Base-by-base conservation (phyloP, 2,329 filamentous ascomycete genomes). In the Penicillium frequentans region DNA sequence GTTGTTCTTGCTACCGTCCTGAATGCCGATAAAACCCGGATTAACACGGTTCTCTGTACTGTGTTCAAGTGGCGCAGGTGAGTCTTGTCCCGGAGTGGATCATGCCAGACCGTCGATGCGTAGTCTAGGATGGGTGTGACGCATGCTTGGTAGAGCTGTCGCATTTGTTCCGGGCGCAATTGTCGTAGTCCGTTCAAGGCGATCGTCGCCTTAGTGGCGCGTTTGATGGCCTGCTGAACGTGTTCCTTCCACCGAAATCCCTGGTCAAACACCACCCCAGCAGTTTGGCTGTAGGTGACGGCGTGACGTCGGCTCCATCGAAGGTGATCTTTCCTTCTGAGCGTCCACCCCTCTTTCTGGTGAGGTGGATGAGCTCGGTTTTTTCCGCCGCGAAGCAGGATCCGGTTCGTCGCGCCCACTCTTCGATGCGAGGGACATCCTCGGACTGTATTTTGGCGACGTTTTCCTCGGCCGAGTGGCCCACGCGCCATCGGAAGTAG, bases 211-310 rank as follows among this genome's bases (percentile, higher is more conserved):
- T 60, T 62, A 3, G 55, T 67, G 26, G 59, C 60, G 37, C 55
- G 55, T 52, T 10, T 68, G 27, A 68, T 56, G 7, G 58, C 62
- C 37, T 64, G 62, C 19, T 54, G 49, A 2, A 66, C 55, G 27
- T 70, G 59, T 29, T 64, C 57, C 45, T 60, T 67, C 64, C 46
- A 66, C 21, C 58, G 48, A 2, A 69, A 49, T 44, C 64, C 56
- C n/a, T 68, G 54, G 39, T 69, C 62, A 43, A 69, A 68, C 16
- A 67, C 45, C 24, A 70, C 64, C 68, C 66, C 3, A 70, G 55
- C 5, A 70, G 63, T 49, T 71, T 70, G 2, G 58, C 63, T 13
- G 56, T 66, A 14, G 27, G 27, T 3, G 27, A 1, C 2, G 27
- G 27, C 6, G 5, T 29, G 27, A 29, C 24, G 6, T 24, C 24